Base-by-base conservation (phyloP, 768 basidiomycete species). In the Roridomyces roridus region DNA sequence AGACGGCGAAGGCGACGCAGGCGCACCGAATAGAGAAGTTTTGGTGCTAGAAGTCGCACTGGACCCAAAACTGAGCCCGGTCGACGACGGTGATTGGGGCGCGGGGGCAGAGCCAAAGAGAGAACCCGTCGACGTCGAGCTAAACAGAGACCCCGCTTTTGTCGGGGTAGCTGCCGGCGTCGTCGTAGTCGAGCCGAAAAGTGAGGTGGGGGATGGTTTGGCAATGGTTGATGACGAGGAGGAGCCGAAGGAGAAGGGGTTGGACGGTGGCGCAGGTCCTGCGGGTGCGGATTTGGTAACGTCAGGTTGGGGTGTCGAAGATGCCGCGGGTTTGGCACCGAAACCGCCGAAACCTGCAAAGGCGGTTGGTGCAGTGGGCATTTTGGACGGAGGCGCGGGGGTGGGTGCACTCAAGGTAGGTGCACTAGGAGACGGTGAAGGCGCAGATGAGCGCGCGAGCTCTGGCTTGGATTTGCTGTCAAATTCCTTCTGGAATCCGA, bases 401-500 rank as follows among this genome's bases (percentile, higher is more conserved):
- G 45, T 42, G 20, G 43, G 37, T 25, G 56, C 14, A 43, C 49
- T 40, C 39, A 45, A 11, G 18, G 43, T 12, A 17, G 55, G 34
- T 12, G 52, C 42, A 45, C 62, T 49, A 29, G 60, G 41, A 37
- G 64, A 59, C 15, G 61, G 62, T 18, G 62, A 56, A 11, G 55
- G 50, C 21, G 60, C 60, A 18, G 52, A 51, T 5, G 61, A 51
- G 23, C 46, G 49, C 31, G 52, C 28, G 46, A 35, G 31, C n/a
- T 53, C 29, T 35, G 53, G 15, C 46, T 67, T 68, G 1, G 65
- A 57, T 17, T 72, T 69, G 29, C 49, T 55, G 44, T 89, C 84
- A 59, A 78, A 85, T 21, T 86, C 82, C 44, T 79, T 79, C 67
- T 86, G 83, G 10, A 85, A 79, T 31, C 77, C 74, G 25, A 75